Evolutionary conservation across 495 filamentous ascomycete species (phyloP), one percentile per base, ranked within the genome.

Genomic region (Beverwykella pulmonaria): DNA sequence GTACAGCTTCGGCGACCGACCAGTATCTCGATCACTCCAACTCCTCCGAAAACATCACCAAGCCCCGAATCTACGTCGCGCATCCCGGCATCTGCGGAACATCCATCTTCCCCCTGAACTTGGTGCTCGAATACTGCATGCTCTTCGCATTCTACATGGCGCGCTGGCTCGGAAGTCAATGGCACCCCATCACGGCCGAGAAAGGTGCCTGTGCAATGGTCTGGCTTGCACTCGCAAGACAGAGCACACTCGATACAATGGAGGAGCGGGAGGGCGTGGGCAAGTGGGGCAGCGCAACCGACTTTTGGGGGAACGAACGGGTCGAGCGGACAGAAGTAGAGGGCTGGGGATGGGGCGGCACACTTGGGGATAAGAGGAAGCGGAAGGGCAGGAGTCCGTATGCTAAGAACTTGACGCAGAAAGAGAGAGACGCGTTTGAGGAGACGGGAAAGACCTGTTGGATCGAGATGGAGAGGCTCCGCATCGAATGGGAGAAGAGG

Each of bases 41-140:
- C 29, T 30, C 69, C 44, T 17, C 32, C 2, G 36, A 44, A 1
- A 19, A 22, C 1, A 63, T 36, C 10, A 53, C 48, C 1, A 64
- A 54, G 12, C 90, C 90, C 1, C 82, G 80, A 30, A 84, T 87
- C 53, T 92, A 95, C 79, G 63, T 97, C 62, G 82, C 87, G 15
- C 94, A 98, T 72, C 94, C 94, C 0, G 94, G 95, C 62, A 82
- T 98, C 66, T 92, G 91, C 69, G 86, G 83, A 29, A 96, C 94
- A 0, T 80, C 83, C 5, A 90, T 98, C 68, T 77, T 96, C 52
- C 88, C 90, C 0, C 82, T 97, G 41, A 77, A 82, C 61, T 75
- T 81, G 25, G 77, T 92, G 67, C 79, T 94, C 60, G 79, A 82
- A 30, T 89, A 84, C 75, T 79, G 80, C 66, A 88, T 87, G 83